Base-by-base conservation (phyloP, 345 rosid species). In the Iberis pinnata region DNA sequence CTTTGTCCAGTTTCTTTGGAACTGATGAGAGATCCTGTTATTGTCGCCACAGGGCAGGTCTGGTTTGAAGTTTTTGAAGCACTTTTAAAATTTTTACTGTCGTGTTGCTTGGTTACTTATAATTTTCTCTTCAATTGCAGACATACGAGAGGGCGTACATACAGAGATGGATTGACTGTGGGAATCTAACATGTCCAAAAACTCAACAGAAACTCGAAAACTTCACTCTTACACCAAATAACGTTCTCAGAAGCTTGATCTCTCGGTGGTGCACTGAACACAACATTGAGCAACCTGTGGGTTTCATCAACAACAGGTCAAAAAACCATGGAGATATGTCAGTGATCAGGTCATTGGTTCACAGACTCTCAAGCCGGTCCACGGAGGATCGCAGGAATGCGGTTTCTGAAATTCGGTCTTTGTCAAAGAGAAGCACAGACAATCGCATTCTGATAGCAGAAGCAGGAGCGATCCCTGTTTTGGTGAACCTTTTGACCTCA, bases 111-210 rank as follows among this genome's bases (percentile, higher is more conserved):
- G n/a, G n/a, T n/a, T n/a, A n/a, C n/a, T n/a, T n/a, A 22, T 22
- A 3, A 22, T 9, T 58, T 27, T 27, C 32, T 56, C 33, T 64
- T 68, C 57, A 14, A 62, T 62, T 69, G 61, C 90, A 92, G 97
- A 92, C 99, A 14, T 92, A 92, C 48, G 99, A 92, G 69, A 85
- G 99, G 67, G 79, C 85, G 7, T 88, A 81, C 76, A 83, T 92
- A 35, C 94, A 88, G 72, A 85, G 95, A 65, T 92, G 99, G 99
- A 85, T 92, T n/a, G 94, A 92, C 67, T 73, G 84, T 26, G 90
- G 95, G 68, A 88, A 88, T 60, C 27, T 60, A 51, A 81, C 90
- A 15, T 92, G 99, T 61, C 99, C 99, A 2, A 92, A 92, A 77
- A 88, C 99, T 26, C 90, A 78, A 64, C 99, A 88, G 78, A 85